Evolutionary conservation across 306 rosid genomes (phyloP).

Genomic region (Cucurbita argyrosperma): DNA sequence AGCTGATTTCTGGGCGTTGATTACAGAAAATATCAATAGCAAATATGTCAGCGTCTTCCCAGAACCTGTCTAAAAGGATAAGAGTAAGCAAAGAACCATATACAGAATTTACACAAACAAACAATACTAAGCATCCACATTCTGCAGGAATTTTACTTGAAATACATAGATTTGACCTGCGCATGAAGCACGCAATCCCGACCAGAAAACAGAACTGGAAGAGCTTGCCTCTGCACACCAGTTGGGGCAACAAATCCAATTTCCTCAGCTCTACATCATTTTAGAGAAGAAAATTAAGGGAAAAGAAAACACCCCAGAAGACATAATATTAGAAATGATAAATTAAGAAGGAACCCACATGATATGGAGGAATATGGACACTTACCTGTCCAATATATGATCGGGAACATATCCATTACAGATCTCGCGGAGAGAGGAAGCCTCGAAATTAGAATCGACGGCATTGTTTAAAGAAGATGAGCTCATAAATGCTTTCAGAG

Average conservation of each 20-base stretch:
- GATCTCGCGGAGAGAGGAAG: slow-evolving; percentile 37
- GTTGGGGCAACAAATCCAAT: slow-evolving; percentile 65
- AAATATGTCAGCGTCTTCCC: slow-evolving; percentile 92
- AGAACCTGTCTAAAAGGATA: slow-evolving; percentile 79
- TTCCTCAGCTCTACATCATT: slow-evolving; percentile 56
- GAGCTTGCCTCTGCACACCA: slow-evolving; percentile 51
- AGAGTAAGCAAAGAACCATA: not conserved
- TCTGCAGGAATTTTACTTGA: not conserved
- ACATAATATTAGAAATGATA: not conserved
- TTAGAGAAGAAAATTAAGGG: not conserved
- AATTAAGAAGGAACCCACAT: not conserved
- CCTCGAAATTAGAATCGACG: not conserved
- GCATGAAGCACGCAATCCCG: slow-evolving; percentile 80
- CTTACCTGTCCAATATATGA: slow-evolving; percentile 42
- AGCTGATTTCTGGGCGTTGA: slow-evolving; percentile 38
- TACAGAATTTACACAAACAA: not conserved
- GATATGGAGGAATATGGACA: not conserved
- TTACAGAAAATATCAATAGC: slow-evolving; percentile 47
- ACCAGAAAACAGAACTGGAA: slow-evolving; percentile 58
- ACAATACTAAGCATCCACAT: not conserved
- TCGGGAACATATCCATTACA: slow-evolving; percentile 47
- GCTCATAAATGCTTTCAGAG: slow-evolving; percentile 18
- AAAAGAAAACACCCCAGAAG: not conserved
- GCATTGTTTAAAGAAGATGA: slow-evolving; percentile 17
- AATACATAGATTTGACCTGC: slow-evolving; percentile 41